These are phyloP conservation scores for Fusarium poae DNA, from an alignment of 2,329 filamentous ascomycete species.

Conservation along the genomic window DNA sequence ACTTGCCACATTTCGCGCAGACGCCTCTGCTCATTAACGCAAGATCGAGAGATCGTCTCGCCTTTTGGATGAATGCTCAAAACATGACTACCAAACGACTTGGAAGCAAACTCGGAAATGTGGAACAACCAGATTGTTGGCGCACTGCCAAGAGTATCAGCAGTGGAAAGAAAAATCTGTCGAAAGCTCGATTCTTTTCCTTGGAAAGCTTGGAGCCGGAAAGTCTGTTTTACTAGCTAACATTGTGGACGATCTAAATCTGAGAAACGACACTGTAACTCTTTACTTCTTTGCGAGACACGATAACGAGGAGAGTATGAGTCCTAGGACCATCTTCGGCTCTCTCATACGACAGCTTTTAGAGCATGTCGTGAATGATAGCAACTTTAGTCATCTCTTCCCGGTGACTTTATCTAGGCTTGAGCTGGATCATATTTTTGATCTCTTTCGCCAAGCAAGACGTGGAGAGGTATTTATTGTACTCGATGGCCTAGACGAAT, in stretches of 20 bases:
- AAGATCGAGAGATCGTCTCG: constrained; percentile 37
- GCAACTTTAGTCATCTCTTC: not conserved
- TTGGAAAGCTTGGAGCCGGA: constrained; percentile 59
- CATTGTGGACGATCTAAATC: constrained; percentile 56
- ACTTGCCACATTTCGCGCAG: not conserved
- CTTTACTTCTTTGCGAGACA: constrained; percentile 54
- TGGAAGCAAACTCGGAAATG: constrained; percentile 60
- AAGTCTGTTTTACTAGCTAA: constrained; percentile 62
- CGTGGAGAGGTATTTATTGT: constrained; percentile 8
- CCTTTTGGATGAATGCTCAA: constrained; percentile 57
- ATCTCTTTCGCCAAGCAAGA: not conserved
- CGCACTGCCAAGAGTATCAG: constrained; percentile 17
- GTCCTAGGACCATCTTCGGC: constrained; percentile 50
- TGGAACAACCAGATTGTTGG: constrained; percentile 52
- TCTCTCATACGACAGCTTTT: constrained; percentile 54
- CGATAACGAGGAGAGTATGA: constrained; percentile 50
- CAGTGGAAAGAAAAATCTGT: constrained; percentile 27
- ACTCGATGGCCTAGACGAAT: constrained; percentile 42
- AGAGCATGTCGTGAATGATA: accelerated
- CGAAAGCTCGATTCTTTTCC: constrained; percentile 51
- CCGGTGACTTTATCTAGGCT: accelerated
- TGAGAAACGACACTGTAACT: not conserved
- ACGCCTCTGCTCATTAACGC: not conserved
- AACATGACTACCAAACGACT: constrained; percentile 54
- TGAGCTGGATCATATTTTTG: constrained; percentile 1